Base-by-base conservation (phyloP, 1,284 basidiomycete species). In the Trichosporon sp. region DNA sequence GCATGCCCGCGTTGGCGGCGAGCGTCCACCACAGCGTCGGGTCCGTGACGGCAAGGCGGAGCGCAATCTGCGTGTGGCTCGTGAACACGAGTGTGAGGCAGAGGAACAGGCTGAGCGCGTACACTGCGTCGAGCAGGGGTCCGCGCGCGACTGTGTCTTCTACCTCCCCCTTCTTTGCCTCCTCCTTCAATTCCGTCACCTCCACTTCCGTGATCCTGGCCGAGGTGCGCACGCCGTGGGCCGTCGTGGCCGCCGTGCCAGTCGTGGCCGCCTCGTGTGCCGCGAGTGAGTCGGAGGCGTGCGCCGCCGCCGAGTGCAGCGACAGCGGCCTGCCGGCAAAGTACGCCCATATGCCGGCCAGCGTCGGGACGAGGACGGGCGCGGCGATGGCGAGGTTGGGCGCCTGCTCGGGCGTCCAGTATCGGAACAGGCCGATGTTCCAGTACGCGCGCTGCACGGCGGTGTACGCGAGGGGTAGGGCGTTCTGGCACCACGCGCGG, bases 41-140 rank as follows among this genome's bases (percentile, higher is more conserved):
- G 81, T 95, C 86, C 0, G 91, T 88, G 0, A 90, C 87, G 9
- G 90, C 88, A 12, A 93, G 85, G 3, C 96, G 90, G 2, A 99
- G 87, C 1, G 90, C 86, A 72, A 98, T 98, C 79, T 99, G 96
- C 0, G 91, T 91, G 77, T 99, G 93, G 0, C 94, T 91, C 4
- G 88, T 87, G 76, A 95, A 88, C 9, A 95, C 84, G 23, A 98
- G 85, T 64, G 92, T 83, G 35, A 87, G 74, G 18, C 89, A 77
- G 23, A 90, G 88, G 53, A 58, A 58, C 5, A 31, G 27, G 53
- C 53, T 58, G 53, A 29, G 53, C 27, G 53, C 53, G 53, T 58
- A 58, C 25, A 58, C 15, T 13, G 53, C 53, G 27, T 58, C 53
- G 53, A 21, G 15, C 15, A 58, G 53, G 13, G 53, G 53, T 18